A percentile compares a stretch with the other conserved stretches of the same genome.
These are phyloP conservation scores for Solanum pennellii DNA, from an alignment of 257 asterid genomes.

Conservation along the genomic window DNA sequence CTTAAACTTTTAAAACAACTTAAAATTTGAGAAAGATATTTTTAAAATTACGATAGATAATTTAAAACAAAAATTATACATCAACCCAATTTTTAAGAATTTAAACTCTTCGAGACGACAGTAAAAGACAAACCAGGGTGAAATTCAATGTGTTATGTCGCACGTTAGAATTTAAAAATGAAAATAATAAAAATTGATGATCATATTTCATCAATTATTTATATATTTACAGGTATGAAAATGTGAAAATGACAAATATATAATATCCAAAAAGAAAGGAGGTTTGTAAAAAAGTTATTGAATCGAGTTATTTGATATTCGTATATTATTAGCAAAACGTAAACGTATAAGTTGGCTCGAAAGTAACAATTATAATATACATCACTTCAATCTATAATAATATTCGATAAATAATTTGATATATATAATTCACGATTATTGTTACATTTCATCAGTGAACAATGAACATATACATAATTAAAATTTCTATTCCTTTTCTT, in stretches of 20 bases:
- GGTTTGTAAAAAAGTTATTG: not conserved
- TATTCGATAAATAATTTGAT: not conserved
- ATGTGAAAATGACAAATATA: not conserved
- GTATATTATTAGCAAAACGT: not conserved
- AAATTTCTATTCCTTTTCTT: not conserved
- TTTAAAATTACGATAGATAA: not conserved
- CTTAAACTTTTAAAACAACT: not conserved
- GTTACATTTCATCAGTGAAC: not conserved
- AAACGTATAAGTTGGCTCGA: not conserved
- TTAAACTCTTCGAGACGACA: not conserved
- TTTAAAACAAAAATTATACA: not conserved
- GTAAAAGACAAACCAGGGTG: not conserved
- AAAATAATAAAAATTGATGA: not conserved
- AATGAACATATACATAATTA: not conserved
- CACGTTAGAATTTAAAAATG: not conserved
- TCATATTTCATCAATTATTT: not conserved
- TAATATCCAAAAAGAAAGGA: not conserved
- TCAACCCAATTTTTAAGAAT: not conserved
- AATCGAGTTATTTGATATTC: not conserved
- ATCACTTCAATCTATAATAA: not conserved
- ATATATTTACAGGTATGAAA: not conserved
- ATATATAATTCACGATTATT: not conserved
- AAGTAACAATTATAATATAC: not conserved
- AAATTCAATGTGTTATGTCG: not conserved
- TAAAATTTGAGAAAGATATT: too few relatives aligned